Evolutionary conservation across 2,329 filamentous ascomycete genomes (phyloP).

Genomic region (Alternaria infectoria): DNA sequence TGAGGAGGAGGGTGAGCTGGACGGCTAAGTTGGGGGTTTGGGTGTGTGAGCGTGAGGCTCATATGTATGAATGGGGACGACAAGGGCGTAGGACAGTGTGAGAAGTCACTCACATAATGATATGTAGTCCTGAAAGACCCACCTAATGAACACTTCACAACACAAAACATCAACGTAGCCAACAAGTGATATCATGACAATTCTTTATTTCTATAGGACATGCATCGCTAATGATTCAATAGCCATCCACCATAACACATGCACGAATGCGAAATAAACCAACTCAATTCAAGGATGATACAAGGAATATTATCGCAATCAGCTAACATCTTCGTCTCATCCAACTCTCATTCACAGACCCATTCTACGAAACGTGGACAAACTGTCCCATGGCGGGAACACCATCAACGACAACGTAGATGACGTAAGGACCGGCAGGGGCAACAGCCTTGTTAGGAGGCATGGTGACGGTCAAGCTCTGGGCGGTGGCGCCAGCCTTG

Average conservation of each 20-base stretch:
- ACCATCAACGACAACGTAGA: constrained; percentile 65
- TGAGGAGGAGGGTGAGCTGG: background rate
- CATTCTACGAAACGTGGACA: constrained; percentile 50
- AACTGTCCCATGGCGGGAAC: constrained; percentile 61
- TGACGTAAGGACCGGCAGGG: constrained; percentile 65
- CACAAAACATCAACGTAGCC: background rate
- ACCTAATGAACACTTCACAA: too few relatives aligned
- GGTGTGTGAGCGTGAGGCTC: background rate
- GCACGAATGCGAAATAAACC: background rate
- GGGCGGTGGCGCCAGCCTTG: constrained; percentile 47
- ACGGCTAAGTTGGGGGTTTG: background rate
- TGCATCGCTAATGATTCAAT: background rate
- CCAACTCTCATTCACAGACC: background rate
- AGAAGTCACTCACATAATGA: background rate
- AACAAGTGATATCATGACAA: background rate
- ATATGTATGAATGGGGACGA: background rate
- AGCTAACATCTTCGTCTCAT: background rate
- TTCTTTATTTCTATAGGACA: background rate
- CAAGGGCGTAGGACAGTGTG: background rate
- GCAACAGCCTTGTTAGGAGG: constrained; percentile 63
- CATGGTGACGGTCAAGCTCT: constrained; percentile 60
- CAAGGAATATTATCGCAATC: background rate
- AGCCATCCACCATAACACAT: background rate
- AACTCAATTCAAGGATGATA: background rate
- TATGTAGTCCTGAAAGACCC: background rate